Base-by-base conservation (phyloP, 495 filamentous ascomycete genomes). In the Penicillium tannophilum region DNA sequence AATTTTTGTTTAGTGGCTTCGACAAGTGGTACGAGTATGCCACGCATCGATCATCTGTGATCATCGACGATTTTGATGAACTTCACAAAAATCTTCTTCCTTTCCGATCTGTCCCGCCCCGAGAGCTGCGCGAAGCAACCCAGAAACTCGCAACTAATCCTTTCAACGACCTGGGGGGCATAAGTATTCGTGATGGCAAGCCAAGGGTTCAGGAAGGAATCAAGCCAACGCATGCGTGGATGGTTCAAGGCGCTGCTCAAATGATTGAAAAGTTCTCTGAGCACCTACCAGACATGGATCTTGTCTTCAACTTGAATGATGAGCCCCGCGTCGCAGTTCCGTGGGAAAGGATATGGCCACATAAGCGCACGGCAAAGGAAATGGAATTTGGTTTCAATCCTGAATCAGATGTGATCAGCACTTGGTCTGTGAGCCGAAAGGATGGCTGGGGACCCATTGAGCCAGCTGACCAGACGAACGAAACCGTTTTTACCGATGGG, bases 291-390 rank as follows among this genome's bases (percentile, higher is more conserved):
- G 83, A 90, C 52, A 90, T 95, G 89, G 87, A 91, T 58, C 72
- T 95, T 36, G 87, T 88, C 0, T 86, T 95, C 73, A 95, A 94
- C 67, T 64, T 91, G 24, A 84, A 90, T 44, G 88, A 92, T 62
- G 82, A 90, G 61, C 89, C 90, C n/a, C 79, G 90, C 14, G 82
- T 93, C 6, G 78, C 91, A 2, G 84, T 90, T 1, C 86, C 90
- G 3, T 89, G 85, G 79, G 81, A 86, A 53, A 82, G 84, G 16
- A 68, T 82, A 10, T 55, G 75, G 6, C 61, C 64, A 7, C 61
- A 83, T 20, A 77, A 64, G 44, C 66, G 69, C 17, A 64, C 64
- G 20, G 81, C 75, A 30, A 72, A 55, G 39, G 51, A 65, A 46
- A 71, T 53, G 41, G 52, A 67, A 47, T 61, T 68, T n/a, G 53